A percentile compares a stretch with the other conserved stretches of the same genome.
Evolutionary conservation across 208 protist genomes (phyloP).

Genomic region (Cochliopodium minus): DNA sequence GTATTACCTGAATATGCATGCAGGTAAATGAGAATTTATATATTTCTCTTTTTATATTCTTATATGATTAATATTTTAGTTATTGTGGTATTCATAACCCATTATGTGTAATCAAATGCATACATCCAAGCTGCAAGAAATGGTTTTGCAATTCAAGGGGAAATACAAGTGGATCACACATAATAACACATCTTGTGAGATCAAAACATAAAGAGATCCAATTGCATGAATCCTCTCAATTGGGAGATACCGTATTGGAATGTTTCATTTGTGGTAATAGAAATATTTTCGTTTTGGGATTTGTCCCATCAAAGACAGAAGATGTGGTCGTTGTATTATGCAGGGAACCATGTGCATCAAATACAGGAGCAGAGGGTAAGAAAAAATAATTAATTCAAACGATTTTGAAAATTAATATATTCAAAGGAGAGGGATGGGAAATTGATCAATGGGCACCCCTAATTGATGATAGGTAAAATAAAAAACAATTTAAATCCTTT

Average conservation of each 20-base stretch:
- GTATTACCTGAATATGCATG: conserved; percentile 3
- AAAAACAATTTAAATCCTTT: too few relatives aligned
- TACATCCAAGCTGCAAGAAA: conserved; percentile 33
- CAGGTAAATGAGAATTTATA: too few relatives aligned
- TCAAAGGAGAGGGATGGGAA: conserved; percentile 61
- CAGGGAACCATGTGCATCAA: conserved; percentile 34
- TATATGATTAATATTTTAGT: too few relatives aligned
- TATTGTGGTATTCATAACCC: conserved; percentile 64
- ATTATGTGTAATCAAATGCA: conserved; percentile 54
- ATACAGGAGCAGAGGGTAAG: background rate
- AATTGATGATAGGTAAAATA: conserved; percentile 56
- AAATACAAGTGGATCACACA: conserved; percentile 47
- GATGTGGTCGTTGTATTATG: conserved; percentile 73
- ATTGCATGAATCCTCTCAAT: conserved; percentile 51
- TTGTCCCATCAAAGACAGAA: conserved; percentile 71
- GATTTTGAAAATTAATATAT: conserved; percentile 24
- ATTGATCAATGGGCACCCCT: conserved; percentile 61
- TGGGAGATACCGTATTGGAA: conserved; percentile 71
- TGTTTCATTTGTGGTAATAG: conserved; percentile 71
- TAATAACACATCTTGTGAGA: conserved; percentile 68
- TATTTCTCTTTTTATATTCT: too few relatives aligned
- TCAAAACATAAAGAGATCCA: conserved; percentile 56
- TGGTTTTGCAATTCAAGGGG: conserved; percentile 71
- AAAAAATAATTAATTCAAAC: background rate
- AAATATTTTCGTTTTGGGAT: conserved; percentile 75